phyloP scores from a whole-genome alignment of 2,329 filamentous ascomycete genomes.

The Trematosphaeria pertusa region DNA sequence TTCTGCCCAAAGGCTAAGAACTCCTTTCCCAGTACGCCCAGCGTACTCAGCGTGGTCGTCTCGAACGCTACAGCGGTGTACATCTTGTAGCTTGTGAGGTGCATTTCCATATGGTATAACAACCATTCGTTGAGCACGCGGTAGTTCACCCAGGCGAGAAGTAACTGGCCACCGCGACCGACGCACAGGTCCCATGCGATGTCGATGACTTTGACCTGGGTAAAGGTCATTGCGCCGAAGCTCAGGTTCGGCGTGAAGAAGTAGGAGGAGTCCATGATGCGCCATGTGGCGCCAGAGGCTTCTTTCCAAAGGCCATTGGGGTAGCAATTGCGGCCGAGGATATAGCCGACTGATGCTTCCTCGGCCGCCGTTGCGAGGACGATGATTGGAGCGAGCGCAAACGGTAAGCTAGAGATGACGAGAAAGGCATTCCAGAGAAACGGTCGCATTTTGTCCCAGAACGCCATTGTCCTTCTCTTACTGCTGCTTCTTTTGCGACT shows the following conservation, averaged over 20 bases:
- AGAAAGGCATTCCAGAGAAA: constrained; percentile 33
- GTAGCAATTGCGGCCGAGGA: constrained; percentile 36
- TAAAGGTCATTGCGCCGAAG: constrained; percentile 43
- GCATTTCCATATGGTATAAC: constrained; percentile 43
- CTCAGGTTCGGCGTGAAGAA: constrained; percentile 43
- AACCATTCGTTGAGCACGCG: constrained; percentile 47
- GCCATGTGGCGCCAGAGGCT: constrained; percentile 35
- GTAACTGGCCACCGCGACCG: constrained; percentile 44
- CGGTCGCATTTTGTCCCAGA: constrained; percentile 16
- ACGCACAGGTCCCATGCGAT: constrained; percentile 48
- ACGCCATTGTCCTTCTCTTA: constrained; percentile 7
- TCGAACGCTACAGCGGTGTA: constrained; percentile 37
- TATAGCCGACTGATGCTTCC: constrained; percentile 33
- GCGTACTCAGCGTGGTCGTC: constrained; percentile 36
- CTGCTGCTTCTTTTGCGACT: no score
- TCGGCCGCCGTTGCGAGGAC: constrained; percentile 37
- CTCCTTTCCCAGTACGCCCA: constrained; percentile 41
- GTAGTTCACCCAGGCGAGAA: constrained; percentile 45
- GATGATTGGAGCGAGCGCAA: constrained; percentile 33
- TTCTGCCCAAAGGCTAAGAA: constrained; percentile 30
- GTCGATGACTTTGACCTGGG: constrained; percentile 47
- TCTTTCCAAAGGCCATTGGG: constrained; percentile 43
- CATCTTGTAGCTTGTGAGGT: constrained; percentile 39
- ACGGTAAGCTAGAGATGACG: constrained; percentile 24
- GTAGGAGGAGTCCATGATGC: constrained; percentile 44